phyloP scores from a whole-genome alignment of 352 stramenopile genomes.

The Pythium rhizo-oryzae region DNA sequence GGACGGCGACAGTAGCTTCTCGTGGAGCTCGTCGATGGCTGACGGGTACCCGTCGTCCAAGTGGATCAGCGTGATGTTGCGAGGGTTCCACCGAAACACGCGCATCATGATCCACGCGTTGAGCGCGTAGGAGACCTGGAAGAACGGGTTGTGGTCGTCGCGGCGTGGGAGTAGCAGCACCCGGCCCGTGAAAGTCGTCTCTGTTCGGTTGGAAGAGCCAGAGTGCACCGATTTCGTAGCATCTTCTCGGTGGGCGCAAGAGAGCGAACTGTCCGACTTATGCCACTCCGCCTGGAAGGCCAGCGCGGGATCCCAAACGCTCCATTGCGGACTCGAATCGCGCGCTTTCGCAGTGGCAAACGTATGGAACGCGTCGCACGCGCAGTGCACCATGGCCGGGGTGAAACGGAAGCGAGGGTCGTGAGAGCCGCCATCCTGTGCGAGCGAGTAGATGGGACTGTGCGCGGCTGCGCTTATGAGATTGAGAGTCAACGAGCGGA shows the following conservation, averaged over 20 bases:
- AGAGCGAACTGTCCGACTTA: neutral
- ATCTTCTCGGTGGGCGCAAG: too few relatives aligned
- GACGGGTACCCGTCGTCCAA: conserved; percentile 36
- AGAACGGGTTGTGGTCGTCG: conserved; percentile 44
- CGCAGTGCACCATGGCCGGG: conserved; percentile 19
- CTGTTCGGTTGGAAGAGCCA: too few relatives aligned
- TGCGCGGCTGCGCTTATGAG: conserved; percentile 30
- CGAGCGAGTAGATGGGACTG: conserved; percentile 30
- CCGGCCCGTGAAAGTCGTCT: neutral
- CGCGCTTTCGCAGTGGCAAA: neutral
- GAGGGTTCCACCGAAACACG: conserved; percentile 10
- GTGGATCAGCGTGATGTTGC: conserved; percentile 29
- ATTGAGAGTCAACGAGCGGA: conserved; percentile 57
- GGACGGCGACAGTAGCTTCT: conserved; percentile 19
- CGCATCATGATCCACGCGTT: conserved; percentile 35
- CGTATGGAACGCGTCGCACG: conserved; percentile 12
- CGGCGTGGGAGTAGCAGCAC: conserved; percentile 26
- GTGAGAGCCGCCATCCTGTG: conserved; percentile 38
- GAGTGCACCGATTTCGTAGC: too few relatives aligned
- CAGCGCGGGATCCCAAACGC: conserved; percentile 15
- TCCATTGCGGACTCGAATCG: too few relatives aligned
- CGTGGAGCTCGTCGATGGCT: conserved; percentile 28
- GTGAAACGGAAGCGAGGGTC: conserved; percentile 37
- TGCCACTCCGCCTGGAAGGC: neutral
- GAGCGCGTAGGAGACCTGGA: conserved; percentile 32